A percentile compares a stretch with the other conserved stretches of the same genome.
Evolutionary conservation across 345 rosid genomes (phyloP).

Genomic region (Arabidopsis arenosa): DNA sequence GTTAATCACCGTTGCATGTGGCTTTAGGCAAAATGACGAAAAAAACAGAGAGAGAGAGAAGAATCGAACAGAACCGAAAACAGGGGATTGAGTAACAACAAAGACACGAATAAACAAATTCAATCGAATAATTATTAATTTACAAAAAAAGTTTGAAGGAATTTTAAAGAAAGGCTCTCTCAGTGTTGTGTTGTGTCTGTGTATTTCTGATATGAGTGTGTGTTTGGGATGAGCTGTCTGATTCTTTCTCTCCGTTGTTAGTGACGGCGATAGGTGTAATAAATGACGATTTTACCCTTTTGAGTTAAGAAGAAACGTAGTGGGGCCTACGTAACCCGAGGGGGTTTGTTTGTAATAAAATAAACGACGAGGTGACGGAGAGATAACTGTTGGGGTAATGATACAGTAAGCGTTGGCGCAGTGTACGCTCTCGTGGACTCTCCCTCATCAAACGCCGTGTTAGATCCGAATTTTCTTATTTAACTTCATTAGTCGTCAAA

Average conservation of each 20-base stretch:
- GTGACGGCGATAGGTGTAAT: conserved; percentile 2
- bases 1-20: conserved; percentile 45
- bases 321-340: conserved; percentile 9
- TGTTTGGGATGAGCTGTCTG: conserved; percentile 45
- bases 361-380: conserved; percentile 33
- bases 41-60: conserved; percentile 19
- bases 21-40: conserved; percentile 18
- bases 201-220: background rate
- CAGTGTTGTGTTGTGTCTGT: conserved; percentile 6
- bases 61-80: conserved; percentile 34
- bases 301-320: background rate
- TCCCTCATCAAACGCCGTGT: no score
- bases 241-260: conserved; percentile 21
- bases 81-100: conserved; percentile 26
- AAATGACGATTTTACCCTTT: conserved; percentile 33
- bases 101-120: conserved; percentile 31
- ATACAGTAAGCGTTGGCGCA: conserved; percentile 4
- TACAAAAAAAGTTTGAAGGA: conserved; percentile 3
- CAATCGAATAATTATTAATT: background rate
- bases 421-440: no score
- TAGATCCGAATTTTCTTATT: background rate
- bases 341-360: conserved; percentile 32
- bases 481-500: background rate
- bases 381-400: background rate
- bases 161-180: conserved; percentile 15